phyloP scores from a whole-genome alignment of 2,329 filamentous ascomycete genomes.

The Alternaria incomplexa region DNA sequence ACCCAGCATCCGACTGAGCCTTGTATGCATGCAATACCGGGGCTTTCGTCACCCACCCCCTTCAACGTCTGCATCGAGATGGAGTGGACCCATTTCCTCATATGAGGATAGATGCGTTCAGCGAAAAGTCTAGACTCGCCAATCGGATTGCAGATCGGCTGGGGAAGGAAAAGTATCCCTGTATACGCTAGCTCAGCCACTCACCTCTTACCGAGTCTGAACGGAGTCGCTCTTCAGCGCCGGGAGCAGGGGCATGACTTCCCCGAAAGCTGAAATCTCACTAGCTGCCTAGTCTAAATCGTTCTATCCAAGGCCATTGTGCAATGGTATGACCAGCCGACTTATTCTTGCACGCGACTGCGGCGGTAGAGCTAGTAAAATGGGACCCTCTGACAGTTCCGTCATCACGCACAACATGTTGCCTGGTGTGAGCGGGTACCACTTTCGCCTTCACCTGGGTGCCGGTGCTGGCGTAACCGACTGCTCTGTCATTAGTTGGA shows the following conservation, averaged over 20 bases:
- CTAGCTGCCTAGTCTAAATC: slow-evolving; percentile 25
- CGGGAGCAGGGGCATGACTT: slow-evolving; percentile 41
- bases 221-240: slow-evolving; percentile 24
- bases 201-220: slow-evolving; percentile 28
- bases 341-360: slow-evolving; percentile 39
- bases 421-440: slow-evolving; percentile 22
- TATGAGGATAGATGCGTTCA: slow-evolving; percentile 29
- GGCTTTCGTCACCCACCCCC: slow-evolving; percentile 10
- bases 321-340: slow-evolving; percentile 18
- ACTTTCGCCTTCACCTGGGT: slow-evolving; percentile 15
- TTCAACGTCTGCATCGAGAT: slow-evolving; percentile 21
- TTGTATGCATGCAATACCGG: neutral
- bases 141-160: slow-evolving; percentile 42
- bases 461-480: slow-evolving; percentile 21
- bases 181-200: slow-evolving; percentile 35
- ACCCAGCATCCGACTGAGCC: slow-evolving; percentile 3
- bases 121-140: slow-evolving; percentile 33
- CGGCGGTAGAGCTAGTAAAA: slow-evolving; percentile 47
- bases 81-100: slow-evolving; percentile 16
- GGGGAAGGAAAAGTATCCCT: slow-evolving; percentile 24
- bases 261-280: slow-evolving; percentile 33
- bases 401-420: slow-evolving; percentile 31
- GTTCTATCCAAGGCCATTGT: slow-evolving; percentile 18
- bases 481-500: slow-evolving; percentile 20
- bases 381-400: slow-evolving; percentile 25